Base-by-base conservation (phyloP, 345 rosid genomes). In the Populus tremula region DNA sequence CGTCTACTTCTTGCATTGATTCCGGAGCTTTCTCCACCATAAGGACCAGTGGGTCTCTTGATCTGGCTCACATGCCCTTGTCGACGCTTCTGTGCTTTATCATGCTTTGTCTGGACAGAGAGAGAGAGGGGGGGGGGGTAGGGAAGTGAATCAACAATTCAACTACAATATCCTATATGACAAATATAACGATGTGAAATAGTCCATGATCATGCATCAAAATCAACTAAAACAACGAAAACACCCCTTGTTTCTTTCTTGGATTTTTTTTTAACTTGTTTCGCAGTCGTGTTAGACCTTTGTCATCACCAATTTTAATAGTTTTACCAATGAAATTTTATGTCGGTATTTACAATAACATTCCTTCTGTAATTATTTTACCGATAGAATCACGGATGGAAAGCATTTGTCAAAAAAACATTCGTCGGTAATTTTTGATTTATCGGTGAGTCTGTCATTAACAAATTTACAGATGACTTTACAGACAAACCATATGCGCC, bases 231-330 rank as follows among this genome's bases (percentile, higher is more conserved):
- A 11, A 18, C 29, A 59, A 21, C 35, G 21, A 67, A n/a, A 31
- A 17, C 88, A 88, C 96, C 93, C 92, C 73, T 86, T 91, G 87
- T 47, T 92, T 94, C 91, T 89, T 92, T 81, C 99, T 88, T 8
- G 98, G 99, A 78, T 92, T 92, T 78, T 95, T 95, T 6, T 5
- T 50, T 12, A 79, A 80, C 86, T 85, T 95, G 85, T 87, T 90
- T 59, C 92, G 90, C 4, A 76, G 70, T 39, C 91, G 92, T 8
- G 96, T 91, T 75, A 95, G 77, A 74, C 98, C 96, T 85, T 87
- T 91, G 83, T 93, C 90, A 77, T 81, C 82, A 73, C 76, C 80
- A 56, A 91, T 0, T 3, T 3, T 33, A 33, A 33, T 0, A 33
- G 36, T 33, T 33, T 4, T 33, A 4, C 0, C 0, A 0, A 33